Base-by-base conservation (phyloP, 139 green algal species). In the Coelastrella sp. region DNA sequence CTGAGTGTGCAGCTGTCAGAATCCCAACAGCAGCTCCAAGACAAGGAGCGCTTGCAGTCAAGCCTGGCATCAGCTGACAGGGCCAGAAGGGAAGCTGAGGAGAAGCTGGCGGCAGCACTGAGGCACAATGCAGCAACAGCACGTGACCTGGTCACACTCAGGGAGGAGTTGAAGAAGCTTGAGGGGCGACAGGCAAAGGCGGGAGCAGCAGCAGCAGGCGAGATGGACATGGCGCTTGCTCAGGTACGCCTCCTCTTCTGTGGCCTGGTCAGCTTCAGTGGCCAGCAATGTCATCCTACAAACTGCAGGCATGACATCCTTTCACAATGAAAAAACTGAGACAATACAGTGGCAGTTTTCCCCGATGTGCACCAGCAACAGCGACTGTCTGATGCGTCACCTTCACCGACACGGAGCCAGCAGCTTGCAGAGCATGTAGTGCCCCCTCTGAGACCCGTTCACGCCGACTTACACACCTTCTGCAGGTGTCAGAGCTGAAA, bases 1-100 rank as follows among this genome's bases (percentile, higher is more conserved):
- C 92, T 95, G 65, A 89, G 83, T 10, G 70, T 22, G 15, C 91
- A 95, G 87, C 75, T 95, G 79, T 20, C 81, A n/a, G 85, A 92
- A 56, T 66, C 79, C 35, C 79, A 90, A 75, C 81, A 74, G 10
- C 57, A 89, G n/a, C 72, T 74, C 4, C 56, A 27, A 59, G 91
- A 89, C 59, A 84, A 78, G 68, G 17, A 57, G n/a, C 79, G 74
- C 57, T 24, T 88, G 66, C 78, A 80, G 12, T 65, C 35, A 7
- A 79, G 58, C 58, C 79, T 93, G 68, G 80, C 57, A 22, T 17
- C 60, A 59, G 82, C 89, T 60, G 78, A 91, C 35, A 70, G 79
- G 63, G 87, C 27, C 8, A 78, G 87, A 20, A 12, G 14, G 4
- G 76, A 86, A 61, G 87, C 87, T 17, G 76, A 90, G 87, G 81